Base-by-base conservation (phyloP, 306 rosid genomes). In the Cucurbita moschata region DNA sequence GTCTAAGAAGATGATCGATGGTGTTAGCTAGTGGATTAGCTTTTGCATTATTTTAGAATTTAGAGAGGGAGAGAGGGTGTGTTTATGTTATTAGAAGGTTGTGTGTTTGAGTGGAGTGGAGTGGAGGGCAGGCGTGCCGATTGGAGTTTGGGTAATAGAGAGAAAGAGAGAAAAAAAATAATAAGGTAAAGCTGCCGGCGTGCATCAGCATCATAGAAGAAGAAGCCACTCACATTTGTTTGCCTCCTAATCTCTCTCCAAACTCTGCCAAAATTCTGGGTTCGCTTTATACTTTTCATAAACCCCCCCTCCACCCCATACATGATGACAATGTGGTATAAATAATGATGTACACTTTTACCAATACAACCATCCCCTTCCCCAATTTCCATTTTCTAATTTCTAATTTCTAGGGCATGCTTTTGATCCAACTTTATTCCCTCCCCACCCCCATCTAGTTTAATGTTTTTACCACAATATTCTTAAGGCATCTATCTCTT, bases 41-140 rank as follows among this genome's bases (percentile, higher is more conserved):
- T 87, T 90, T 93, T 82, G 35, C 88, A 79, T 75, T 81, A 51
- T 80, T 75, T 59, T 43, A 10, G 19, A 55, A 2, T 30, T 30
- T 30, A 30, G 51, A 42, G 26, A 76, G 75, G 78, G 74, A 75
- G 55, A 72, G 73, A 57, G 77, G 65, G 58, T 65, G 65, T 60
- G 71, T 63, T 79, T 77, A 38, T 52, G 12, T 10, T 47, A 47
- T 40, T n/a, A 11, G n/a, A 46, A 46, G 73, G 64, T 70, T 23
- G 76, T 76, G 12, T 49, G 4, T 4, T 12, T 83, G 81, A 87
- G 97, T 90, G 92, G 97, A 91, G 86, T 92, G 96, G 81, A 87
- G 97, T 90, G 92, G 97, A 91, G 85, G 96, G 96, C 91, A 88
- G 92, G 99, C 99, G 97, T 91, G 97, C 88, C 88, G 81, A 79